Evolutionary conservation across 2,329 filamentous ascomycete genomes (phyloP), one percentile per base, ranked within the genome.

Genomic region (Fusarium sp.): DNA sequence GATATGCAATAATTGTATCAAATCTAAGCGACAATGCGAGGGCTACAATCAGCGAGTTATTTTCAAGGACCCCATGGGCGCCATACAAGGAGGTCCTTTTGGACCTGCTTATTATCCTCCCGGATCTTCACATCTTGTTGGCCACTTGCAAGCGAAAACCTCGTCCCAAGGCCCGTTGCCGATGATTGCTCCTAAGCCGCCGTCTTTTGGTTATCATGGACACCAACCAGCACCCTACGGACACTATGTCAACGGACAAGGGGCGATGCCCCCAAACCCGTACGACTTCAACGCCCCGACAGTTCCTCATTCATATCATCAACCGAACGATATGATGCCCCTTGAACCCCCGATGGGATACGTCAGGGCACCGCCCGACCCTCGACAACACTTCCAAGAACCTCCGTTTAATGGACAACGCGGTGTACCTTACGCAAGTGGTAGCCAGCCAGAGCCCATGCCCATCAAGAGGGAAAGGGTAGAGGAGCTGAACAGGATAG

Each of bases 1-100:
- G 25, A 91, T 86, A 27, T 96, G 93, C 79, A 89, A 86, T 74
- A 96, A 96, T 75, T 96, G 93, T 80, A 88, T 91, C 80, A 96
- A 95, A 75, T 95, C 92, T 18, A 95, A 94, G 78, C 87, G 93
- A 15, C 84, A 89, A 69, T 96, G 93, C 76, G 92, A 96, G 77
- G 93, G 93, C 52, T 96, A 96, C 77, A 93, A 89, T 70, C 91
- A 93, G 76, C 87, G 91, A 45, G 89, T 96, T 53, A 84, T 93
- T 60, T 96, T 95, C 84, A 95, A 93, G 76, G 86, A 92, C 49
- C 90, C 89, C 7, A 71, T 76, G 65, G 71, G 71, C 33, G 71
- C 56, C 3, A 60, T 88, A 84, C 80, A 86, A 71, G 81, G 57
- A 31, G 69, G 82, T 71, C 80, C 80, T 45, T 81, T 82, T 57